phyloP scores from a whole-genome alignment of 2,329 filamentous ascomycete species.

The Alternaria tenuissima region DNA sequence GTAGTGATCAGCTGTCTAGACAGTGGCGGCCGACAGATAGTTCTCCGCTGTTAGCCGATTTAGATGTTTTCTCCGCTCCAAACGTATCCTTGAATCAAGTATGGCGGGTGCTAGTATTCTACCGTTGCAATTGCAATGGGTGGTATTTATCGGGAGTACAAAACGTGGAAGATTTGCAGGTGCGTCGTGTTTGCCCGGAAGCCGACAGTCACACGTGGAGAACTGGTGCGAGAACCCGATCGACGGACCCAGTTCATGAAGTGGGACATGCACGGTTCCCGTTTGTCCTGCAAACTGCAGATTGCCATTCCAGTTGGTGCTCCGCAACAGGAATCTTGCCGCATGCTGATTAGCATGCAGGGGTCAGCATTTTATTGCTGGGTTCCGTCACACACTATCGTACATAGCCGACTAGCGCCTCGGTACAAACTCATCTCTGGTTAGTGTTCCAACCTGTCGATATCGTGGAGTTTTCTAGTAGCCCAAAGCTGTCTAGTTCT shows the following conservation, averaged over 20 bases:
- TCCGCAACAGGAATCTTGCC: slow-evolving; percentile 10
- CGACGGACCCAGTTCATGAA: not conserved
- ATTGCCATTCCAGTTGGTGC: not conserved
- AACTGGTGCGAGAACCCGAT: slow-evolving; percentile 3
- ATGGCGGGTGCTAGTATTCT: not conserved
- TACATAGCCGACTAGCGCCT: slow-evolving; percentile 5
- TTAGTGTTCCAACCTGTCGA: slow-evolving; percentile 9
- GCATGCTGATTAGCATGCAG: slow-evolving; percentile 2
- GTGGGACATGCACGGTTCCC: not conserved
- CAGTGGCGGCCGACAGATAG: not conserved
- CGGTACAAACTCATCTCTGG: not conserved
- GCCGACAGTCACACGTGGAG: slow-evolving; percentile 10
- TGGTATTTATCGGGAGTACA: slow-evolving; percentile 8
- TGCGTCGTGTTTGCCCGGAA: slow-evolving; percentile 6
- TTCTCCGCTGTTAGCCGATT: not conserved
- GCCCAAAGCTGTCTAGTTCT: not conserved
- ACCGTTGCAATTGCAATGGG: not conserved
- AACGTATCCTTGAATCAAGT: not conserved
- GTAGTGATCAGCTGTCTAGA: not conserved
- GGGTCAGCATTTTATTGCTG: not conserved
- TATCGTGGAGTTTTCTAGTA: slow-evolving; percentile 14
- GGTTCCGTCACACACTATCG: slow-evolving; percentile 9
- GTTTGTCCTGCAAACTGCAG: not conserved
- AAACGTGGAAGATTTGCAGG: slow-evolving; percentile 13
- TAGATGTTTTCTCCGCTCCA: not conserved